These are phyloP conservation scores for Endotrypanum monterogeii DNA, from an alignment of 208 protist genomes.

Conservation along the genomic window DNA sequence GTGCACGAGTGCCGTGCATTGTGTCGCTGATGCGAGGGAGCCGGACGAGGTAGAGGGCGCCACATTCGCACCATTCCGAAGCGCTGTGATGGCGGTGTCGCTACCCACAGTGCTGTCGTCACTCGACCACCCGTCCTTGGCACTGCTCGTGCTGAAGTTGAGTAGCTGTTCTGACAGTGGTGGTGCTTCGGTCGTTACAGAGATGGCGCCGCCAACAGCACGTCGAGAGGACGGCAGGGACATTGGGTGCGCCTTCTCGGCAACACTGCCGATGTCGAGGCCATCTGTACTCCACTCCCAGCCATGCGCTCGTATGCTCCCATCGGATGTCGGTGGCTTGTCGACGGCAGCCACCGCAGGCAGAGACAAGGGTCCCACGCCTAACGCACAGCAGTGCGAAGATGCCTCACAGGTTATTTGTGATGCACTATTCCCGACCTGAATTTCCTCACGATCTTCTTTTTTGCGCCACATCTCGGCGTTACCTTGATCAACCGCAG, in stretches of 20 bases:
- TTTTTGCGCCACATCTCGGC: constrained; percentile 18
- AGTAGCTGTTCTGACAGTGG: not conserved
- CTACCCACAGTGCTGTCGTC: constrained; percentile 6
- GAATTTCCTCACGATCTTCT: constrained; percentile 4
- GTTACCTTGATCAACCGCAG: constrained; percentile 7
- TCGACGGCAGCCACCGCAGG: not conserved
- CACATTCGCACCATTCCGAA: not conserved
- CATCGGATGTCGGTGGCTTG: not conserved
- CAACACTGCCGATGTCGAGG: no score
- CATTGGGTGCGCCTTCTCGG: not conserved
- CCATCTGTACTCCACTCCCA: constrained; percentile 13
- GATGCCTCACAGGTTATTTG: not conserved
- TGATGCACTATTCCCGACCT: not conserved
- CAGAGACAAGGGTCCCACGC: not conserved
- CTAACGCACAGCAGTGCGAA: not conserved
- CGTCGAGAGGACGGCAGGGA: not conserved
- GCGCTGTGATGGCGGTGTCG: not conserved
- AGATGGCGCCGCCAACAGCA: not conserved
- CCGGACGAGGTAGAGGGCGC: not conserved
- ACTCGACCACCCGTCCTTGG: constrained; percentile 8
- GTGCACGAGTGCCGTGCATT: not conserved
- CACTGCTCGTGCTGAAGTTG: not conserved
- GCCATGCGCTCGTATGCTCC: not conserved
- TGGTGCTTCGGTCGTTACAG: not conserved
- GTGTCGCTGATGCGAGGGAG: not conserved